phyloP scores from a whole-genome alignment of 352 stramenopile species.

The Aphanomyces cochlioides region DNA sequence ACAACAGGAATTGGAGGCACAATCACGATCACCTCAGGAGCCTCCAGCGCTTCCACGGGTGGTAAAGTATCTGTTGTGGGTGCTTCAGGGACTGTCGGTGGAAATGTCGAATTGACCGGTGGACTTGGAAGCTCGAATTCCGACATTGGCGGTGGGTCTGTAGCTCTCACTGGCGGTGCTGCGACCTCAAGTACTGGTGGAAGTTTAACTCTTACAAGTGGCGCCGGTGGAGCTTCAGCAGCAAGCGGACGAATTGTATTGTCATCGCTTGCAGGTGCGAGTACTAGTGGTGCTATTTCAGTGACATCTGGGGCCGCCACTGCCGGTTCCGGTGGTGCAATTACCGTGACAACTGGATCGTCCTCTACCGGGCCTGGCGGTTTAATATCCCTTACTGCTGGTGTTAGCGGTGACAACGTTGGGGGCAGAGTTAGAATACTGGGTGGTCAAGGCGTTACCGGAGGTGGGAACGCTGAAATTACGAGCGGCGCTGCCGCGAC shows the following conservation, averaged over 20 bases:
- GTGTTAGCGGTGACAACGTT: neutral
- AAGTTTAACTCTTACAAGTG: constrained; percentile 10
- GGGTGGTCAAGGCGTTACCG: constrained; percentile 36
- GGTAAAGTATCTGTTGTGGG: neutral
- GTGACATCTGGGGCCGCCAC: constrained; percentile 13
- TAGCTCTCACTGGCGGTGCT: constrained; percentile 12
- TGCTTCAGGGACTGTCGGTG: constrained; percentile 18
- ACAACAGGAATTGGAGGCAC: constrained; percentile 14
- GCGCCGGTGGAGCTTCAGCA: neutral
- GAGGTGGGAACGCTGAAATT: constrained; percentile 43
- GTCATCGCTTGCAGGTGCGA: constrained; percentile 8
- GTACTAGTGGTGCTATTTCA: constrained; percentile 15
- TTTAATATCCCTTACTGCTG: constrained; percentile 43
- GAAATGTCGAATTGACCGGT: neutral
- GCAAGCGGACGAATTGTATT: constrained; percentile 13
- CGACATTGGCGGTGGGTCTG: neutral
- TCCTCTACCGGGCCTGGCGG: constrained; percentile 41
- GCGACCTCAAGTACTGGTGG: constrained; percentile 37
- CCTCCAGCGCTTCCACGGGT: neutral
- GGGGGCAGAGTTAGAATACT: constrained; percentile 39
- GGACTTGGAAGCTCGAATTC: neutral
- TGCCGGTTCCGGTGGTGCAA: constrained; percentile 31
- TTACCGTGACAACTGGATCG: constrained; percentile 40
- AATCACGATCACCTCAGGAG: constrained; percentile 12
- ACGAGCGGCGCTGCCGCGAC: constrained; percentile 32